Percentiles rank a stretch among this genome's conserved stretches.
phyloP scores from a whole-genome alignment of 306 rosid genomes.

The Pachyrhizus erosus region DNA sequence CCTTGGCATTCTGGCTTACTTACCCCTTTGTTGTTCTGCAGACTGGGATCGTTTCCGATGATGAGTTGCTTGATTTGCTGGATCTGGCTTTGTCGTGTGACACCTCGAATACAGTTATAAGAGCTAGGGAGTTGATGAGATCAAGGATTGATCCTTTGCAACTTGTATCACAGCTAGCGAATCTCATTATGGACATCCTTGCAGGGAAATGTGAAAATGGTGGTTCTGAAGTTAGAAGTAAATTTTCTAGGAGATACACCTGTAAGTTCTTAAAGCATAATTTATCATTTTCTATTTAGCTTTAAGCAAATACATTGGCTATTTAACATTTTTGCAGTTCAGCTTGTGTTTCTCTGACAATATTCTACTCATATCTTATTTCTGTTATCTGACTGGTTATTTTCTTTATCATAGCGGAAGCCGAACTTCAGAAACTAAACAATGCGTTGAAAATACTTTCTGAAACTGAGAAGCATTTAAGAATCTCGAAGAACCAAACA shows the following conservation, averaged over 20 bases:
- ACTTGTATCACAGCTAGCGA: slow-evolving; percentile 81
- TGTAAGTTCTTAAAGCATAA: slow-evolving; percentile 57
- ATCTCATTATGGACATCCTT: slow-evolving; percentile 90
- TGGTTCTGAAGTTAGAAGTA: slow-evolving; percentile 57
- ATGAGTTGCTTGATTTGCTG: slow-evolving; percentile 79
- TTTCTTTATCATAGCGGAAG: slow-evolving; percentile 59
- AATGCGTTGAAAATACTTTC: slow-evolving; percentile 76
- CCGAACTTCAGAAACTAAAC: slow-evolving; percentile 72
- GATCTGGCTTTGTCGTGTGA: slow-evolving; percentile 89
- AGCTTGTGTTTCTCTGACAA: slow-evolving; percentile 27
- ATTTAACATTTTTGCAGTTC: slow-evolving; percentile 16
- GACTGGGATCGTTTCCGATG: slow-evolving; percentile 84
- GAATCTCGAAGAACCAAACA: slow-evolving; percentile 81
- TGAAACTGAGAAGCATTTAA: slow-evolving; percentile 79
- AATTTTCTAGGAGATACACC: slow-evolving; percentile 55
- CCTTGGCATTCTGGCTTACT: slow-evolving; percentile 7
- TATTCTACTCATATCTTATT: slow-evolving; percentile 2
- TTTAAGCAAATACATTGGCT: slow-evolving; percentile 10
- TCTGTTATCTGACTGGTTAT: slow-evolving; percentile 39
- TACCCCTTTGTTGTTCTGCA: slow-evolving; percentile 51
- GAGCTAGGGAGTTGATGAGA: slow-evolving; percentile 84
- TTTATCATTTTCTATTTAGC: not conserved
- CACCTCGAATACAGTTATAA: slow-evolving; percentile 74
- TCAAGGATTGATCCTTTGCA: slow-evolving; percentile 86
- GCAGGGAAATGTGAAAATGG: slow-evolving; percentile 68